Conservation (phyloP, 129 eudicot genomes). For the Chrysanthemum makinoi region DNA sequence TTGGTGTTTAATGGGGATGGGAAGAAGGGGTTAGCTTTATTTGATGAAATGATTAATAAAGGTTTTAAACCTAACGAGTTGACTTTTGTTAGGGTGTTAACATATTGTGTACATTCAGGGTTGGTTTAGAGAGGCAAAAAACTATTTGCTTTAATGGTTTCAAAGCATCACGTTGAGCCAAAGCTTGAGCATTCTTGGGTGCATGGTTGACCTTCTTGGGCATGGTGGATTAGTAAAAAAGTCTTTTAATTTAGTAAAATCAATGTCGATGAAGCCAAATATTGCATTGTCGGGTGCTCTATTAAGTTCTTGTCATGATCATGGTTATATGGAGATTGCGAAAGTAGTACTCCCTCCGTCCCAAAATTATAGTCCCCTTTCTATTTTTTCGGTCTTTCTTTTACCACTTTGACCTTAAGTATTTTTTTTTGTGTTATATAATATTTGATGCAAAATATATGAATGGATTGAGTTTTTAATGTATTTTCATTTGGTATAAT, state of each 20-base stretch:
- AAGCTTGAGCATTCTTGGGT: conserved; percentile 86
- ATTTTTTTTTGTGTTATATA: no score
- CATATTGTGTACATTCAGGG: conserved; percentile 82
- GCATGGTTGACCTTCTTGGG: conserved; percentile 88
- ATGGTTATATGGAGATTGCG: conserved; percentile 61
- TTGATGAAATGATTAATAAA: conserved; percentile 58
- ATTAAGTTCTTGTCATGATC: conserved; percentile 65
- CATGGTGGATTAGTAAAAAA: conserved; percentile 66
- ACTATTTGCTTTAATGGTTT: conserved; percentile 51
- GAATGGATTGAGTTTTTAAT: no score
- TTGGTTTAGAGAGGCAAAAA: conserved; percentile 58
- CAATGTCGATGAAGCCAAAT: conserved; percentile 77
- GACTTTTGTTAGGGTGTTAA: conserved; percentile 69
- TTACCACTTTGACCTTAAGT: no score
- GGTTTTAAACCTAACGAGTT: conserved; percentile 57
- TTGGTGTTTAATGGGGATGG: conserved; percentile 70
- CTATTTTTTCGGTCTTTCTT: no score
- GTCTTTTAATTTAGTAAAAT: conserved; percentile 52
- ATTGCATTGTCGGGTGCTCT: conserved; percentile 81
- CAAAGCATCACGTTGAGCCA: conserved; percentile 38
- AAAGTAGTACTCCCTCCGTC: no score
- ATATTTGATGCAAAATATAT: no score
- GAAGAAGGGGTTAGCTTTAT: conserved; percentile 59
- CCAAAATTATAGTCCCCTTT: no score
- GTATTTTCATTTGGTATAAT: no score